Evolutionary conservation across 768 basidiomycete species (phyloP), one percentile per base, ranked within the genome.

Genomic region (Leccinum subtestaceum): DNA sequence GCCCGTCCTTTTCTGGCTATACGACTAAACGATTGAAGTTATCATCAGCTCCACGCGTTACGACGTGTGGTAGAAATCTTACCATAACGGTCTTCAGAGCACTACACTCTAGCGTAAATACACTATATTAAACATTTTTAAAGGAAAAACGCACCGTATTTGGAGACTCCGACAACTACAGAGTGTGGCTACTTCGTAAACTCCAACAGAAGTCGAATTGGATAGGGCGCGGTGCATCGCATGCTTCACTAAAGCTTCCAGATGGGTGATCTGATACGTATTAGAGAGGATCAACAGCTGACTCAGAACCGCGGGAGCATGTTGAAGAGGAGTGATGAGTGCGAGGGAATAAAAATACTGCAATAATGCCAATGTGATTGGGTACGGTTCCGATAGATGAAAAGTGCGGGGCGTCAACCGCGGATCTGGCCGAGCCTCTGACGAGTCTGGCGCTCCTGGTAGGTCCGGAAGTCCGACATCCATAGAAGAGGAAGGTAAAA

Each of bases 171-270:
- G 84, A 70, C 89, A 91, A 63, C 86, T 91, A 68, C 93, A 94
- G 4, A 98, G 76, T 3, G 95, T 96, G 9, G 95, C 93, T 10
- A 97, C 94, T 71, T 97, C 95, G 70, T 98, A 98, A 47, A 98
- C 89, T 27, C 90, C 91, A 19, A 95, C 91, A 27, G 91, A 92
- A 12, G 89, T 92, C 29, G 85, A 83, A 67, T 92, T 91, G 32
- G 88, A 89, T 31, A 98, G 74, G 15, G 89, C 84, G 21, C 88
- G 85, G 69, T 98, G 96, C 87, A 98, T 92, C 5, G 94, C 92
- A 72, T 98, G 95, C 65, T 90, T 90, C n/a, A 93, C 92, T 21
- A 95, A 77, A 6, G 77, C 78, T 63, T 87, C 84, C 19, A 99
- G 77, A 69, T 95, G 86, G 3, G 79, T 70, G 54, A 97, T 80